Evolutionary conservation across 305 asterid species (phyloP).

Genomic region (Ilex paraguariensis): DNA sequence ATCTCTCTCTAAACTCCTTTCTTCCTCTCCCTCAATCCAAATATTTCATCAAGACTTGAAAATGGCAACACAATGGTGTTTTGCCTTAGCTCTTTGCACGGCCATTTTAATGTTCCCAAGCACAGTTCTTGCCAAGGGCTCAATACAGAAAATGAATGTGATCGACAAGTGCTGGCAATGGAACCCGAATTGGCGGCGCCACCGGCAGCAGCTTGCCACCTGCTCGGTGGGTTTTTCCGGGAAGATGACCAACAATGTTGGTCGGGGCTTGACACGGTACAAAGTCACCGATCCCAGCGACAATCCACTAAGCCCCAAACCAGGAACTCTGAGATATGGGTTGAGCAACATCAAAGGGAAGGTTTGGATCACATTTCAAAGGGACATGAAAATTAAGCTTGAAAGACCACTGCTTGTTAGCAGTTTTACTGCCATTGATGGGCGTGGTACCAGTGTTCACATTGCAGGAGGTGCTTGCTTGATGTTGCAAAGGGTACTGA

Average conservation of each 20-base stretch:
- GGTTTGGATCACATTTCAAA: conserved; percentile 69
- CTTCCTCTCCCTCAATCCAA: too few relatives aligned
- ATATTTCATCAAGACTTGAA: too few relatives aligned
- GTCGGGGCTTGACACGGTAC: conserved; percentile 31
- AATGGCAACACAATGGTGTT: too few relatives aligned
- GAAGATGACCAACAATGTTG: conserved; percentile 55
- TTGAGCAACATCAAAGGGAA: conserved; percentile 50
- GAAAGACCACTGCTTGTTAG: conserved; percentile 60
- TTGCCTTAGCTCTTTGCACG: too few relatives aligned
- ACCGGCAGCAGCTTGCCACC: conserved; percentile 52
- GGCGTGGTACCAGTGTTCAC: conserved; percentile 57
- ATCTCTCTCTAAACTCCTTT: too few relatives aligned
- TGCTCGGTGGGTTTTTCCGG: conserved; percentile 74
- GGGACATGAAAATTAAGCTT: conserved; percentile 61
- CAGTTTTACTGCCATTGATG: conserved; percentile 69
- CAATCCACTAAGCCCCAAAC: conserved; percentile 50
- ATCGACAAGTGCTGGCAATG: conserved; percentile 71
- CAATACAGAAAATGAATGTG: conserved; percentile 19
- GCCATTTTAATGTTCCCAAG: not conserved
- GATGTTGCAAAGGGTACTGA: conserved; percentile 40
- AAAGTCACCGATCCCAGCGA: conserved; percentile 56
- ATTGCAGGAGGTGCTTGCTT: conserved; percentile 64
- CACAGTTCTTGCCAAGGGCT: not conserved
- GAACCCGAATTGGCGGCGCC: conserved; percentile 42
- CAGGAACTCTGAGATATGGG: conserved; percentile 67